Base-by-base conservation (phyloP, 306 rosid genomes). In the Castanea sativa region DNA sequence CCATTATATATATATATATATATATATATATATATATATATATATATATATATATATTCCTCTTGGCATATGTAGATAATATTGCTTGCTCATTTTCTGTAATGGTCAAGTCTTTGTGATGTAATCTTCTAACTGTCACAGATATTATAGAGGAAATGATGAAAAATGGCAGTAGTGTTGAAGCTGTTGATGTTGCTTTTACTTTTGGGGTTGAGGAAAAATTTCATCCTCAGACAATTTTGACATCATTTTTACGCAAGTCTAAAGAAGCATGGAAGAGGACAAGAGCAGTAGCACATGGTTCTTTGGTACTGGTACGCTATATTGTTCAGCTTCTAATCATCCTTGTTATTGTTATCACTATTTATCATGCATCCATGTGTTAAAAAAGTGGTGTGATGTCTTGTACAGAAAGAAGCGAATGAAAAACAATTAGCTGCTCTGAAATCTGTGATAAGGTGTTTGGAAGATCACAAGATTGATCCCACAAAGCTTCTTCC, bases 131-230 rank as follows among this genome's bases (percentile, higher is more conserved):
- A 53, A 73, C 30, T 79, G 65, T 73, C 57, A 71, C 87, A 89
- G 93, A 78, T 80, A 76, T 87, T 69, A 82, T 81, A 0, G 88
- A 85, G 32, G 88, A 76, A 78, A 75, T 89, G 84, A 57, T 70
- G 80, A 89, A 76, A 80, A 85, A 58, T 49, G 79, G 84, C 45
- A 76, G 59, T 72, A 71, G 57, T 75, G 84, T 84, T 78, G 89
- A 85, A 79, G 88, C 89, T 8, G 57, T 89, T 83, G 90, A 89
- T 67, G 67, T 89, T 84, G 85, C 86, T 57, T 83, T 82, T 82
- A 83, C 85, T 75, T 85, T 89, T 87, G 93, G 91, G 59, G 75
- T 81, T 88, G 91, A 85, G 76, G 90, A 84, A 77, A 80, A 73
- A 76, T 38, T 79, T 78, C 65, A 88, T 80, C 83, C 89, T 30